phyloP scores from a whole-genome alignment of 805 yeast species.

The Myxozyma monticola region DNA sequence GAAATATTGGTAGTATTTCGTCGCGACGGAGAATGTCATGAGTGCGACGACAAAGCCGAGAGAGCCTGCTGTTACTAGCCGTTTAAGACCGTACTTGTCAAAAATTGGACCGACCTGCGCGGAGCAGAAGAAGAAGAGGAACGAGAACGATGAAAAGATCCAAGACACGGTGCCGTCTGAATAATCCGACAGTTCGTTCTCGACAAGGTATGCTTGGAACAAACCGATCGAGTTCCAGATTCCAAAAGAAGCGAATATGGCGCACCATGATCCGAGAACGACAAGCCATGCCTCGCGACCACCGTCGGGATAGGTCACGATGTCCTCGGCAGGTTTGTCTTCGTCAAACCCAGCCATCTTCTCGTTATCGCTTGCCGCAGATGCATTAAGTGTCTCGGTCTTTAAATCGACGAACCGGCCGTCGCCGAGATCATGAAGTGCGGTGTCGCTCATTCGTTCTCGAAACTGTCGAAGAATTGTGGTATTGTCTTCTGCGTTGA shows the following conservation, averaged over 20 bases:
- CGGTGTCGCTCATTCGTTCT: too few species aligned
- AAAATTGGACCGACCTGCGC: conserved; percentile 55
- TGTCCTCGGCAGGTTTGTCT: too few species aligned
- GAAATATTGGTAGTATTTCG: conserved; percentile 57
- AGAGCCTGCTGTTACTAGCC: conserved; percentile 49
- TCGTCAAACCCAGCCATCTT: too few species aligned
- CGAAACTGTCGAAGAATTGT: too few species aligned
- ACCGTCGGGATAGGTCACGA: conserved; percentile 57
- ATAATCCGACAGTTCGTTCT: conserved; percentile 50
- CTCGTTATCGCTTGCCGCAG: too few species aligned
- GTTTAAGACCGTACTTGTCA: conserved; percentile 57
- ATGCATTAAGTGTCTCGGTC: too few species aligned
- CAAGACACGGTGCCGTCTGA: conserved; percentile 59
- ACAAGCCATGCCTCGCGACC: conserved; percentile 58
- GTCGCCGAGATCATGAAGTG: too few species aligned
- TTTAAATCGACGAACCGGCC: too few species aligned
- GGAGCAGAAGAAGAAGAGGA: conserved; percentile 46
- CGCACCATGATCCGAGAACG: conserved; percentile 57
- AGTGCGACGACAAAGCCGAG: conserved; percentile 50
- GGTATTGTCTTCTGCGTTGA: too few species aligned
- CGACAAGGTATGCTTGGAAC: conserved; percentile 60
- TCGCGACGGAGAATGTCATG: conserved; percentile 53
- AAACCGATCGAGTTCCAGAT: conserved; percentile 61
- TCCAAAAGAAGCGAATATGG: conserved; percentile 61
- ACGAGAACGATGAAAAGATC: conserved; percentile 55